These are phyloP conservation scores for Diutina siamensis DNA, from an alignment of 1,139 yeast species.

Conservation along the genomic window DNA sequence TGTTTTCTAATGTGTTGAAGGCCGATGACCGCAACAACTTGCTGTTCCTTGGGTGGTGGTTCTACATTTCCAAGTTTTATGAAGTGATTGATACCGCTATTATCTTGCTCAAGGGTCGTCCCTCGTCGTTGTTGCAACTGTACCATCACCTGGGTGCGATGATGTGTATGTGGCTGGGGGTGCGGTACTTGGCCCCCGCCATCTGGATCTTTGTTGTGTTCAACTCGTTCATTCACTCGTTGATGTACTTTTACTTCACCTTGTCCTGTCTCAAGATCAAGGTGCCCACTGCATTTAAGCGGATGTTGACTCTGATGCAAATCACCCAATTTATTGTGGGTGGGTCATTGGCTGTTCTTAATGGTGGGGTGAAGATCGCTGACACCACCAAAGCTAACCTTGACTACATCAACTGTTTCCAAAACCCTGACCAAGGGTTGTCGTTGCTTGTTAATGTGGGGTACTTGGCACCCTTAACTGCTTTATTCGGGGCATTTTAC, in stretches of 20 bases:
- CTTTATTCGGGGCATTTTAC: conserved; percentile 59
- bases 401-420: conserved; percentile 40
- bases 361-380: conserved; percentile 49
- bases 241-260: conserved; percentile 67
- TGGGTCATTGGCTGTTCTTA: conserved; percentile 55
- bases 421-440: conserved; percentile 50
- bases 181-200: conserved; percentile 61
- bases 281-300: conserved; percentile 50
- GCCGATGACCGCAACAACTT: conserved; percentile 31
- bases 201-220: conserved; percentile 76
- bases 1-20: conserved; percentile 24
- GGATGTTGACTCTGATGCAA: conserved; percentile 55
- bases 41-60: conserved; percentile 52
- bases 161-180: conserved; percentile 78
- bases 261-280: conserved; percentile 49
- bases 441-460: conserved; percentile 53
- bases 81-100: conserved; percentile 63
- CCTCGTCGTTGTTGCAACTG: conserved; percentile 57
- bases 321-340: conserved; percentile 63
- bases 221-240: conserved; percentile 65
- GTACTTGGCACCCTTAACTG: conserved; percentile 61
- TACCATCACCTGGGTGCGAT: conserved; percentile 79
- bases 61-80: conserved; percentile 61
- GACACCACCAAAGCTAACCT: conserved; percentile 27
- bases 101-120: conserved; percentile 59